A percentile compares a stretch with the other conserved stretches of the same genome.
phyloP scores from a whole-genome alignment of 1,284 basidiomycete genomes.

The Lignosus rhinocerotis region DNA sequence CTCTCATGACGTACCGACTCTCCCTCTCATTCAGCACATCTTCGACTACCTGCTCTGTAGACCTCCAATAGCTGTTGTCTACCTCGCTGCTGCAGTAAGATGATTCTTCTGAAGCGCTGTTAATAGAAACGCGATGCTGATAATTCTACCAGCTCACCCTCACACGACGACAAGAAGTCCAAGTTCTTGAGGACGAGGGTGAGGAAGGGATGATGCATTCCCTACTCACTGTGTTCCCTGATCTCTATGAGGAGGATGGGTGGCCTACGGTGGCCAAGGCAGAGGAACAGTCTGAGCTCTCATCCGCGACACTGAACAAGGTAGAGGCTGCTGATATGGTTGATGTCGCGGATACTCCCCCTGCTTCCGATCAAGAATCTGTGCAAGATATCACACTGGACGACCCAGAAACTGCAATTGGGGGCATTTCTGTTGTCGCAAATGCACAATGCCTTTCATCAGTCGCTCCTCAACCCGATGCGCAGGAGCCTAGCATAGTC shows the following conservation, averaged over 20 bases:
- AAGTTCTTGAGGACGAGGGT: slow-evolving; percentile 55
- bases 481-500: too few species aligned
- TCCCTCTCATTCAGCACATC: slow-evolving; percentile 82
- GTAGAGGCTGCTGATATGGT: slow-evolving; percentile 1
- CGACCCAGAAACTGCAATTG: not conserved
- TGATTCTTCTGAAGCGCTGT: not conserved
- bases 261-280: not conserved
- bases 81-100: slow-evolving; percentile 80
- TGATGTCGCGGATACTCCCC: not conserved
- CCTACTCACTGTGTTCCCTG: slow-evolving; percentile 65
- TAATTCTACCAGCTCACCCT: slow-evolving; percentile 52
- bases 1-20: slow-evolving; percentile 86
- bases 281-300: not conserved
- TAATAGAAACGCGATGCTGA: not conserved
- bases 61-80: slow-evolving; percentile 80
- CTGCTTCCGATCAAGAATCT: not conserved
- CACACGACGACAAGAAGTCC: slow-evolving; percentile 59
- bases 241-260: slow-evolving; percentile 50
- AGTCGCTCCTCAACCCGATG: not conserved
- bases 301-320: not conserved
- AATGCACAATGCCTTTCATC: not conserved
- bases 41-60: slow-evolving; percentile 87
- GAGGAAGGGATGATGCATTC: slow-evolving; percentile 89
- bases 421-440: not conserved
- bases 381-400: not conserved